phyloP scores from a whole-genome alignment of 2,329 filamentous ascomycete genomes.

The Diaporthe velutina region DNA sequence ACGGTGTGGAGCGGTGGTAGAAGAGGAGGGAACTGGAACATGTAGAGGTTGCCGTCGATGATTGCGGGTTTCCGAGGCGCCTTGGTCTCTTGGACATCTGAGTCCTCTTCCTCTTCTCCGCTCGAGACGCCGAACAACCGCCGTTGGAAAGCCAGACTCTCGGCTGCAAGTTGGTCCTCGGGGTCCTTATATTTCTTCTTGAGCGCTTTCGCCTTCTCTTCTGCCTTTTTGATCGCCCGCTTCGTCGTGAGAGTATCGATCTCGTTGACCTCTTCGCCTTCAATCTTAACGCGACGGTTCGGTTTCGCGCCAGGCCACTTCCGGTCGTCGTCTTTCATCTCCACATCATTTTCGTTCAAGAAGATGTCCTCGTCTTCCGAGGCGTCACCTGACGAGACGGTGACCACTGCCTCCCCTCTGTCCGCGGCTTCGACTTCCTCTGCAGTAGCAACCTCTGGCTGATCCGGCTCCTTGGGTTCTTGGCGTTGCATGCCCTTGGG shows the following conservation, averaged over 20 bases:
- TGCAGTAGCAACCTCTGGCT: constrained; percentile 67
- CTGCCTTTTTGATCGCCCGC: constrained; percentile 26
- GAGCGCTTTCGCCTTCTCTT: constrained; percentile 42
- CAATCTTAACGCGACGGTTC: constrained; percentile 52
- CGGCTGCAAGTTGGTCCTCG: constrained; percentile 49
- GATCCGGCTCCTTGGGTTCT: constrained; percentile 64
- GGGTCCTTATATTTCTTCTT: constrained; percentile 44
- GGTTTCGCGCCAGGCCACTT: constrained; percentile 59
- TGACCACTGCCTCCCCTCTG: constrained; percentile 60
- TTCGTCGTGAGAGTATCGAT: constrained; percentile 55
- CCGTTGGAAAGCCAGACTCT: constrained; percentile 50
- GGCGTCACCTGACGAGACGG: constrained; percentile 46
- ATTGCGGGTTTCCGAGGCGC: constrained; percentile 43
- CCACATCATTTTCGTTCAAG: constrained; percentile 37
- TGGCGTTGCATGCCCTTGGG: constrained; percentile 69
- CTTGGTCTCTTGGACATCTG: constrained; percentile 32
- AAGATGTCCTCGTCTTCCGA: constrained; percentile 52
- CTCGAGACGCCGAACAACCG: constrained; percentile 45
- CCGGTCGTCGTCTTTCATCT: constrained; percentile 50
- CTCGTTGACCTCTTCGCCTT: constrained; percentile 58
- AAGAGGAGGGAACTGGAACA: constrained; percentile 75
- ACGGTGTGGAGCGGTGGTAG: constrained; percentile 65
- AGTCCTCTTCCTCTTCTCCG: constrained; percentile 37
- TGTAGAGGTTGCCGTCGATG: constrained; percentile 68
- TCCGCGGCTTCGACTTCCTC: constrained; percentile 69